These are phyloP conservation scores for Poteriospumella lacustris DNA, from an alignment of 108 stramenopile species.

Conservation along the genomic window DNA sequence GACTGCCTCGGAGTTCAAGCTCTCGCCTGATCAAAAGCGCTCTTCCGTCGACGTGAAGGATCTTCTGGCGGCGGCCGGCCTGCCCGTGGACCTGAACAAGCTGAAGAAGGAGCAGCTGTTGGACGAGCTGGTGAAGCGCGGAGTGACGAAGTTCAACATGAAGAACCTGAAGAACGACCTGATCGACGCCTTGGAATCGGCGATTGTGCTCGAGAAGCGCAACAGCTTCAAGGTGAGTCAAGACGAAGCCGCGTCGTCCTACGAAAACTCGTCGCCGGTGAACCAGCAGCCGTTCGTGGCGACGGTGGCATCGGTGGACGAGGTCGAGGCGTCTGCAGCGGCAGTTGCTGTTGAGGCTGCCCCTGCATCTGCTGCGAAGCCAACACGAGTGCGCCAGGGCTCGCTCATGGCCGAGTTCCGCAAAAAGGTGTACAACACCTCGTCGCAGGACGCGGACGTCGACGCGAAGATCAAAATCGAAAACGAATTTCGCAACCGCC, in stretches of 20 bases:
- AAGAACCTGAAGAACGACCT: conserved; percentile 21
- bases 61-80: neutral
- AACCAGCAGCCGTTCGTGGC: neutral
- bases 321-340: too few species aligned
- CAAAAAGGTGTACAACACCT: neutral
- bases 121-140: conserved; percentile 3
- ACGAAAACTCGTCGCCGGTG: too few species aligned
- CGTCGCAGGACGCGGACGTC: neutral
- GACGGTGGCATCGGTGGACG: neutral
- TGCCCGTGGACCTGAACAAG: conserved; percentile 5
- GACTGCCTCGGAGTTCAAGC: neutral
- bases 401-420: neutral
- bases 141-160: neutral
- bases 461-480: neutral
- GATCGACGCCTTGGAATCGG: neutral
- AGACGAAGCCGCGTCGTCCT: too few species aligned
- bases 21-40: neutral
- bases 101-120: conserved; percentile 27
- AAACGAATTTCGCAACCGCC: neutral
- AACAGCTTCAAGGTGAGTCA: too few species aligned
- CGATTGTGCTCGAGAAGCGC: too few species aligned
- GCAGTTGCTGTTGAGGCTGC: neutral
- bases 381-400: neutral
- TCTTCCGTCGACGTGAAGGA: neutral
- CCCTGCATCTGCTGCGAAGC: neutral